Percentiles rank a stretch among this genome's conserved stretches.
These are phyloP conservation scores for Mrakiaceae sp. DNA, from an alignment of 1,284 basidiomycete species.

Conservation along the genomic window DNA sequence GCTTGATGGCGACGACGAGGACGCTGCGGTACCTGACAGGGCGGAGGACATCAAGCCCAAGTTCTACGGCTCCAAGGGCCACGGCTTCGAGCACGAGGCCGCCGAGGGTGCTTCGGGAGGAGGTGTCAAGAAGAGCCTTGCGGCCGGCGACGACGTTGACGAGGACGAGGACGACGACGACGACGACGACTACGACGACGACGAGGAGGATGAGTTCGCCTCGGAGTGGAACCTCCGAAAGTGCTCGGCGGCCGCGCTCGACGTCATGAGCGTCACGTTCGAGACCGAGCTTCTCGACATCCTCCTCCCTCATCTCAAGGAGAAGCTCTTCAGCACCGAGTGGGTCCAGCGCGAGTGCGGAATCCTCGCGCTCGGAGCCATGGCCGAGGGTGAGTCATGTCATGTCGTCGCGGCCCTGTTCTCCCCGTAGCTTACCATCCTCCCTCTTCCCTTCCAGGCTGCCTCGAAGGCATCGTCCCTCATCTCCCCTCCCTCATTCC, in stretches of 20 bases:
- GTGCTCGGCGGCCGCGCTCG: slow-evolving; percentile 93
- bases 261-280: slow-evolving; percentile 91
- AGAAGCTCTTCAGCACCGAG: slow-evolving; percentile 83
- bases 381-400: slow-evolving; percentile 72
- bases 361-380: slow-evolving; percentile 90
- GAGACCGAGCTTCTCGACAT: slow-evolving; percentile 76
- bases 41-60: slow-evolving; percentile 92
- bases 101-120: slow-evolving; percentile 22
- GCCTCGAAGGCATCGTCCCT: slow-evolving; percentile 88
- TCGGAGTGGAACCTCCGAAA: slow-evolving; percentile 99
- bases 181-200: slow-evolving; percentile 75
- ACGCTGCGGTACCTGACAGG: slow-evolving; percentile 82
- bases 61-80: slow-evolving; percentile 68
- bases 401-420: background rate
- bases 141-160: slow-evolving; percentile 45
- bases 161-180: slow-evolving; percentile 75
- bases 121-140: slow-evolving; percentile 30
- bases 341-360: slow-evolving; percentile 95
- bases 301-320: slow-evolving; percentile 78
- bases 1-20: slow-evolving; percentile 72
- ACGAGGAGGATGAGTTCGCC: slow-evolving; percentile 92
- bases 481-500: slow-evolving; percentile 87
- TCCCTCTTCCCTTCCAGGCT: slow-evolving; percentile 47
- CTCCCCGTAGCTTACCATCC: background rate
- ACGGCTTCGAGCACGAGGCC: slow-evolving; percentile 66